Evolutionary conservation across 2,329 filamentous ascomycete species (phyloP), one percentile per base, ranked within the genome.

Genomic region (Neoscytalidium dimidiatum): DNA sequence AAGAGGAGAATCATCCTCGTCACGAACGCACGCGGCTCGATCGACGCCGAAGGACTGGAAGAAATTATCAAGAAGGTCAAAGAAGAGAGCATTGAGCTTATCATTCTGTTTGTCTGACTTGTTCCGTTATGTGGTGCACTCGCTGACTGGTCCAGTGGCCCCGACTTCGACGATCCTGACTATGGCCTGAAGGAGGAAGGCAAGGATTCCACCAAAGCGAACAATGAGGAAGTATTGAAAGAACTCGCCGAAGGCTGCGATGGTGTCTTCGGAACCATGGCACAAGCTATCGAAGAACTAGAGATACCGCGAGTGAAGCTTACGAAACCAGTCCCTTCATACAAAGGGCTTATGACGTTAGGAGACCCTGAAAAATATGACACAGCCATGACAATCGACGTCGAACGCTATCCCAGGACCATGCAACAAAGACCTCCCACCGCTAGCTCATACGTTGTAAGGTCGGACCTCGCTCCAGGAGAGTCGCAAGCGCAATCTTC

Each of bases 121-220:
- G 3, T n/a, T 11, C 14, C 21, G 53, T 52, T 69, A 74, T 67
- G 4, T 23, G 33, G 31, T 23, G 48, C 65, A 58, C 4, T 14
- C 7, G n/a, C 56, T 60, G 23, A 60, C 19, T 21, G 4, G 8
- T 33, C 9, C 17, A 94, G 90, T 62, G 95, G 95, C 14, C 87
- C 96, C 19, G 95, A 99, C 75, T 98, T 99, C 77, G 93, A 99
- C 74, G 93, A 97, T 75, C 75, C 87, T 1, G 93, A 96, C 2
- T 97, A 90, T 73, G 94, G 94, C 46, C 91, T 92, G 68, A 99
- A 99, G 75, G 80, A 89, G 19, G 69, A 75, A 0, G 75, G 77
- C 60, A 98, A 98, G 83, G 88, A 74, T 29, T 49, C 14, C 3
- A 21, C 23, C 23, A 69, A 90, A 87, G 80, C 79, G n/a, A 78